Evolutionary conservation across 73 alveolate species (phyloP).

Genomic region (Paramecium tetraurelia): DNA sequence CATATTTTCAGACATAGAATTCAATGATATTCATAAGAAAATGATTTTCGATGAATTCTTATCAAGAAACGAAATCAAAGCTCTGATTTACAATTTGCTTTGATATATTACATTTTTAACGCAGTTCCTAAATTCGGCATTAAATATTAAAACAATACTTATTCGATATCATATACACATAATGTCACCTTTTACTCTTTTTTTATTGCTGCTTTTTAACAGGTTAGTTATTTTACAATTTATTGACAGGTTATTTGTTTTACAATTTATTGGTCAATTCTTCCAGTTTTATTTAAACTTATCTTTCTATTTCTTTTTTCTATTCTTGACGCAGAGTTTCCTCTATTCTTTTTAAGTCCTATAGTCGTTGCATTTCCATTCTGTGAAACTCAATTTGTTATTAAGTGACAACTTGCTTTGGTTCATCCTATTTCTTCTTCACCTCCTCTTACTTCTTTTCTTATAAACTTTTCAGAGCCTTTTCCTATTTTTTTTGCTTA

Average conservation of each 20-base stretch:
- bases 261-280: neutral
- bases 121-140: neutral
- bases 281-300: neutral
- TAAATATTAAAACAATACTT: neutral
- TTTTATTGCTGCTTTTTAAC: neutral
- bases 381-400: neutral
- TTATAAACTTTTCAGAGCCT: neutral
- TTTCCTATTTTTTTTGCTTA: neutral
- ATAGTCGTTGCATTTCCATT: conserved; percentile 28
- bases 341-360: conserved; percentile 26
- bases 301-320: conserved; percentile 11
- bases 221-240: neutral
- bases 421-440: neutral
- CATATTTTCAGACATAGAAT: conserved; percentile 21
- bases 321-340: conserved; percentile 20
- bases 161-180: neutral
- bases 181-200: neutral
- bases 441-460: neutral
- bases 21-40: conserved; percentile 26
- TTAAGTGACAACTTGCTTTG: neutral
- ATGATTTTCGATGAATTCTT: conserved; percentile 48
- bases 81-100: conserved; percentile 14
- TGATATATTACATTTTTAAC: neutral
- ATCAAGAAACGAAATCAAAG: conserved; percentile 43
- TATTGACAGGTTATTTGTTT: neutral